Evolutionary conservation across 2,329 filamentous ascomycete species (phyloP).

Genomic region (Ascochyta clinopodiicola): DNA sequence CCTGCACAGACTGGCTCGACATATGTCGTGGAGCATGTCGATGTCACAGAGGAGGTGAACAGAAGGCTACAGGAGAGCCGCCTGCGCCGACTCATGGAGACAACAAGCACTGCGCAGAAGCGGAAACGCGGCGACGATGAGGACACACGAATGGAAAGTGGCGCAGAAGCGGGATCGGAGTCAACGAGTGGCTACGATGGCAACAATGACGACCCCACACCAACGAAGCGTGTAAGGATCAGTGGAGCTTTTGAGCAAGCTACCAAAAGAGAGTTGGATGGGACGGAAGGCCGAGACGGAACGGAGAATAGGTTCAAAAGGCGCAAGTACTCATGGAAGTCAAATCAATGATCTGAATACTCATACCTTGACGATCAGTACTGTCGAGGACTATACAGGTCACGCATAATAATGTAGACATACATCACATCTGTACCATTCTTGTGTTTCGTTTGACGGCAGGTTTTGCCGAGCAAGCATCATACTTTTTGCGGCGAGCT

Average conservation of each 20-base stretch:
- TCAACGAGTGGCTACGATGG: constrained; percentile 23
- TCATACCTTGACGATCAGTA: background rate
- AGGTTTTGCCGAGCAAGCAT: constrained; percentile 40
- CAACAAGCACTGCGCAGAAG: constrained; percentile 43
- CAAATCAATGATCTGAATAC: background rate
- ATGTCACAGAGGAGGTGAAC: constrained; percentile 45
- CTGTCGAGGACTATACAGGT: background rate
- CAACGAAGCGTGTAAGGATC: constrained; percentile 35
- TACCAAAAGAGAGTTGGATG: constrained; percentile 24
- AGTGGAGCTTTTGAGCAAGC: constrained; percentile 33
- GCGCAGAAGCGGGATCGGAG: constrained; percentile 24
- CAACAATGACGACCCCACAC: constrained; percentile 13
- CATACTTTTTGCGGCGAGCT: constrained; percentile 35
- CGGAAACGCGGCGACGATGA: constrained; percentile 40
- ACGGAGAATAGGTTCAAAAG: constrained; percentile 23
- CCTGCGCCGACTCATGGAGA: constrained; percentile 40
- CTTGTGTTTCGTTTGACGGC: constrained; percentile 11
- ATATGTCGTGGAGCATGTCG: constrained; percentile 37
- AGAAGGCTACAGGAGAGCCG: constrained; percentile 38
- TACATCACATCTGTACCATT: background rate
- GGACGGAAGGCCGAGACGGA: constrained; percentile 5
- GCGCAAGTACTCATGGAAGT: constrained; percentile 17
- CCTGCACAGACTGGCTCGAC: constrained; percentile 16
- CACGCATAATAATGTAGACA: no score
- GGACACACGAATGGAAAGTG: constrained; percentile 25